phyloP scores from a whole-genome alignment of 2,329 filamentous ascomycete species.

The Curvularia eragrostidis region DNA sequence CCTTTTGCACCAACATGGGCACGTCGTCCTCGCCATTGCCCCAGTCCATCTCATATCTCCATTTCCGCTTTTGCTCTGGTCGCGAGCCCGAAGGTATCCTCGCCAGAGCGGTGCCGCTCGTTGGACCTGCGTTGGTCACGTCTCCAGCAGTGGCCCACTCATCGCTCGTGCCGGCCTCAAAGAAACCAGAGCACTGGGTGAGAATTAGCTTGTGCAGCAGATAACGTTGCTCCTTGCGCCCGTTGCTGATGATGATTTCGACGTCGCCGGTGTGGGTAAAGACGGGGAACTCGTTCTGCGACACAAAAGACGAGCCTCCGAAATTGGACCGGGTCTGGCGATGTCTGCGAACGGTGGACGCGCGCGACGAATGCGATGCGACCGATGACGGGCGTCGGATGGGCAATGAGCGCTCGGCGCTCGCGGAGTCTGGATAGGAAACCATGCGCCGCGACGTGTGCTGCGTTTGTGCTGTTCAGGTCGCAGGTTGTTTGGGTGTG shows the following conservation, averaged over 20 bases:
- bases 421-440: slow-evolving; percentile 64
- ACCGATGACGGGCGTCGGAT: slow-evolving; percentile 68
- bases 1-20: slow-evolving; percentile 87
- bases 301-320: slow-evolving; percentile 69
- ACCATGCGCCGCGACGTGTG: slow-evolving; percentile 59
- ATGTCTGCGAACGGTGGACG: slow-evolving; percentile 64
- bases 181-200: slow-evolving; percentile 90
- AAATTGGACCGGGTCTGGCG: slow-evolving; percentile 83
- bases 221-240: slow-evolving; percentile 79
- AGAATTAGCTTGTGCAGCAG: slow-evolving; percentile 87
- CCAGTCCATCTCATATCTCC: slow-evolving; percentile 88
- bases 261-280: slow-evolving; percentile 92
- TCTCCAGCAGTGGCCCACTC: slow-evolving; percentile 69
- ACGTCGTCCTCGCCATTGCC: slow-evolving; percentile 73
- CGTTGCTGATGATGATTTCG: slow-evolving; percentile 78
- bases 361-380: slow-evolving; percentile 63
- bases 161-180: slow-evolving; percentile 81
- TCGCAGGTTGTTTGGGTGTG: slow-evolving; percentile 10
- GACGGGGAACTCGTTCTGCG: slow-evolving; percentile 90
- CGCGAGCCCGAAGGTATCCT: slow-evolving; percentile 51
- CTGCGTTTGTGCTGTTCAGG: background rate
- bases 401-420: slow-evolving; percentile 62
- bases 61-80: slow-evolving; percentile 64
- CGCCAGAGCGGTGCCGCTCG: slow-evolving; percentile 44
- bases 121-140: slow-evolving; percentile 29